Conservation (phyloP, 257 asterid species). For the Fraxinus excelsior region DNA sequence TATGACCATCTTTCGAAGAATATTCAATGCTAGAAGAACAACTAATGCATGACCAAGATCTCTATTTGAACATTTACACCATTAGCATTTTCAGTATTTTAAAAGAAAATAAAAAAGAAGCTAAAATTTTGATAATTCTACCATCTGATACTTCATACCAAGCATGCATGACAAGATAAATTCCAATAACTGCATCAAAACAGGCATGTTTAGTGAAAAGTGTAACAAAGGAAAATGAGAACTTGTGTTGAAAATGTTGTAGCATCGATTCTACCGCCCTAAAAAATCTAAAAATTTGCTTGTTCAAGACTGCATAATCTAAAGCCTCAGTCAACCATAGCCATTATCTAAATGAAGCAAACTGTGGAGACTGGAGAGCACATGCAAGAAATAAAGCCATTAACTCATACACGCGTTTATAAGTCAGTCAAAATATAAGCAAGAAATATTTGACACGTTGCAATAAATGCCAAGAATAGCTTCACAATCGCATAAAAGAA, state of each 20-base stretch:
- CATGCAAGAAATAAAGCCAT: background rate
- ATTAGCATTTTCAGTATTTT: background rate
- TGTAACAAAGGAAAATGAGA: no score
- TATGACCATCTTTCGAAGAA: slow-evolving; percentile 1
- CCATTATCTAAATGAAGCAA: background rate
- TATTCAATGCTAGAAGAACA: slow-evolving; percentile 4
- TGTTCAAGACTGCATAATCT: background rate
- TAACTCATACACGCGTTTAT: background rate
- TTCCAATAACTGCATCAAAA: background rate
- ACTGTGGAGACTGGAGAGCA: background rate
- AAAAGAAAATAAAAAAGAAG: background rate
- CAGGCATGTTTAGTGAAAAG: background rate
- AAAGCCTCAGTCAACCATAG: background rate
- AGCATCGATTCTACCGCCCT: background rate
- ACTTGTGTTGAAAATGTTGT: no score
- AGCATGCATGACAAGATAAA: background rate
- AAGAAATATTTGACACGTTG: background rate
- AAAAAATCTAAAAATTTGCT: no score
- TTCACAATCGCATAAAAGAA: background rate
- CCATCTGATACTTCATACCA: background rate
- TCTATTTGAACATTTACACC: background rate
- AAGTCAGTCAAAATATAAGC: background rate
- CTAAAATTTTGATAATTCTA: background rate
- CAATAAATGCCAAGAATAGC: background rate
- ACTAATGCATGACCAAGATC: background rate